Conservation (phyloP, 345 rosid genomes). For the Atalantia buxifolia region DNA sequence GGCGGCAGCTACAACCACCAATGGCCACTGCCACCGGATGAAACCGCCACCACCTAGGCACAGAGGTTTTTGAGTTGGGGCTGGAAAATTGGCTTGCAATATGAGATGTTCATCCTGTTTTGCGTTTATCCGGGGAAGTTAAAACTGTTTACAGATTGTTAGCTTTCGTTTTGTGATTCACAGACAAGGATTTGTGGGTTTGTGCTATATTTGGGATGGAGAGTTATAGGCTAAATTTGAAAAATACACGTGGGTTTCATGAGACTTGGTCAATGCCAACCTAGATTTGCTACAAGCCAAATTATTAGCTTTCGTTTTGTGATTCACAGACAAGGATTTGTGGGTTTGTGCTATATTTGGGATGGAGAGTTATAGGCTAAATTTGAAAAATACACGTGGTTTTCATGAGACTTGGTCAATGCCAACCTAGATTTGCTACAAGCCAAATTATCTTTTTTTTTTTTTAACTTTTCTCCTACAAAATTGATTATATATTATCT, state of each 20-base stretch:
- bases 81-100: not conserved
- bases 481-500: not conserved
- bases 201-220: constrained; percentile 6
- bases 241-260: too few relatives aligned
- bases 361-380: not conserved
- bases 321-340: constrained; percentile 1
- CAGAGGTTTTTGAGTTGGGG: not conserved
- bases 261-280: constrained; percentile 8
- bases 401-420: constrained; percentile 5
- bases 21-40: not conserved
- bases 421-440: not conserved
- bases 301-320: constrained; percentile 6
- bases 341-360: constrained; percentile 8
- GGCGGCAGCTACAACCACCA: constrained; percentile 1
- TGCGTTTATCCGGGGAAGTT: constrained; percentile 1
- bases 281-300: too few relatives aligned
- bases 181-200: not conserved
- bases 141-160: not conserved
- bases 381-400: not conserved
- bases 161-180: constrained; percentile 13
- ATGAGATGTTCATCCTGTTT: constrained; percentile 1
- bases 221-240: not conserved
- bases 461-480: not conserved
- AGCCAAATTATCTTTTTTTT: not conserved
- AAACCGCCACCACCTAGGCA: constrained; percentile 1